Evolutionary conservation across 1,139 yeast genomes (phyloP).

Genomic region (Maudiozyma humilis): DNA sequence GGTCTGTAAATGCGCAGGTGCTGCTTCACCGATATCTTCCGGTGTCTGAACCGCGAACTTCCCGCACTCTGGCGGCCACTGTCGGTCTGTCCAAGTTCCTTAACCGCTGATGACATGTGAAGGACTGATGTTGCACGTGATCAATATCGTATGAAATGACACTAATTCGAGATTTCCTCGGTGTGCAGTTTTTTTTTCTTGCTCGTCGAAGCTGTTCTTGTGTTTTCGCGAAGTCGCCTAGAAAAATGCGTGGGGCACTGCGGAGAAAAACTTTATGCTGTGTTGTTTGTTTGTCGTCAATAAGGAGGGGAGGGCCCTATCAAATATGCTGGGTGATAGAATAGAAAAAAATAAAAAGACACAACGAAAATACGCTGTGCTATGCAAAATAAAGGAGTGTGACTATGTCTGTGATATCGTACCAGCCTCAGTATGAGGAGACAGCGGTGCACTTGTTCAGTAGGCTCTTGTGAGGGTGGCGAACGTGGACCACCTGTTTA

Average conservation of each 20-base stretch:
- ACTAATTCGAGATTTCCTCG: neutral
- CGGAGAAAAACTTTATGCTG: neutral
- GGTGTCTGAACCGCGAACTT: conserved; percentile 66
- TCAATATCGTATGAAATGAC: neutral
- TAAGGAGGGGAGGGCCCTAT: neutral
- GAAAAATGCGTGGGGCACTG: neutral
- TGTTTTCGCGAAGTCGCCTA: neutral
- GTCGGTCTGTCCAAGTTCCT: neutral
- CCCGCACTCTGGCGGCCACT: neutral
- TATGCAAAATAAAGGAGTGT: neutral
- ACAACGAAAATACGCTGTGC: neutral
- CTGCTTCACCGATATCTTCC: conserved; percentile 86
- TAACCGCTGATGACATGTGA: neutral
- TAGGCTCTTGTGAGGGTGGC: neutral
- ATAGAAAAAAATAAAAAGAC: neutral
- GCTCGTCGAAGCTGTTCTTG: neutral
- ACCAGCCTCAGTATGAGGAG: neutral
- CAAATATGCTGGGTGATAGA: neutral
- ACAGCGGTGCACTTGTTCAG: neutral
- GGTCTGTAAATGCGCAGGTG: conserved; percentile 74
- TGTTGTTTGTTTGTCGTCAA: neutral
- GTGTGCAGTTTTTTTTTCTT: neutral
- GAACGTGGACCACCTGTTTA: neutral
- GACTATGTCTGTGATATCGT: neutral
- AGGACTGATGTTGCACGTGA: neutral